A percentile compares a stretch with the other conserved stretches of the same genome.
Conservation (phyloP, 129 eudicot genomes). For the Glebionis coronaria region DNA sequence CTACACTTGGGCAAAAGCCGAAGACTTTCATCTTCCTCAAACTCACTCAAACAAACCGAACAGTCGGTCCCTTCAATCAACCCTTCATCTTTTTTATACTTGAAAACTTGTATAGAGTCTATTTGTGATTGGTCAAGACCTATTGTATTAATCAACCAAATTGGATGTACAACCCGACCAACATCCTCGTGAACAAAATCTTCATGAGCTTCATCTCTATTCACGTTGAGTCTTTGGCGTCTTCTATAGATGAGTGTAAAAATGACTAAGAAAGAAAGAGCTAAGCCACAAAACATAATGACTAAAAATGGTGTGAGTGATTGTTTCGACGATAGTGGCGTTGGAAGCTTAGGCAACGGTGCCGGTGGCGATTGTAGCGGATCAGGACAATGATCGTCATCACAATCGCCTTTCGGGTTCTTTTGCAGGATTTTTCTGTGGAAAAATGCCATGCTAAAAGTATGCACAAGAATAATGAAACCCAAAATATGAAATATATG, state of each 20-base stretch:
- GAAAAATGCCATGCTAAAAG: constrained; percentile 13
- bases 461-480: constrained; percentile 13
- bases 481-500: constrained; percentile 9
- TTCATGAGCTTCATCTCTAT: constrained; percentile 20
- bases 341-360: not conserved
- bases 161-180: constrained; percentile 39
- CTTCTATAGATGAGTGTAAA: constrained; percentile 28
- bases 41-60: constrained; percentile 67
- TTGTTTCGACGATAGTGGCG: not conserved
- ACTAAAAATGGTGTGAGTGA: constrained; percentile 36
- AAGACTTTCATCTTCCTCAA: constrained; percentile 63
- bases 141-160: constrained; percentile 60
- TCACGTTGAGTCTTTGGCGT: constrained; percentile 7
- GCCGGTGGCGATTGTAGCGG: constrained; percentile 1
- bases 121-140: constrained; percentile 61
- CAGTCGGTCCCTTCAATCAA: constrained; percentile 52
- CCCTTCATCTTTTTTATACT: constrained; percentile 44
- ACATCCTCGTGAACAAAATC: constrained; percentile 38
- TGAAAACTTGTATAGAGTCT: constrained; percentile 49
- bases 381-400: not conserved
- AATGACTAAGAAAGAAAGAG: constrained; percentile 26
- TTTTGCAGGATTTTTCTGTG: constrained; percentile 16
- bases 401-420: not conserved
- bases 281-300: constrained; percentile 42
- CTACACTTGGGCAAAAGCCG: constrained; percentile 66